Evolutionary conservation across 306 rosid genomes (phyloP).

Genomic region (Prosopis cineraria): DNA sequence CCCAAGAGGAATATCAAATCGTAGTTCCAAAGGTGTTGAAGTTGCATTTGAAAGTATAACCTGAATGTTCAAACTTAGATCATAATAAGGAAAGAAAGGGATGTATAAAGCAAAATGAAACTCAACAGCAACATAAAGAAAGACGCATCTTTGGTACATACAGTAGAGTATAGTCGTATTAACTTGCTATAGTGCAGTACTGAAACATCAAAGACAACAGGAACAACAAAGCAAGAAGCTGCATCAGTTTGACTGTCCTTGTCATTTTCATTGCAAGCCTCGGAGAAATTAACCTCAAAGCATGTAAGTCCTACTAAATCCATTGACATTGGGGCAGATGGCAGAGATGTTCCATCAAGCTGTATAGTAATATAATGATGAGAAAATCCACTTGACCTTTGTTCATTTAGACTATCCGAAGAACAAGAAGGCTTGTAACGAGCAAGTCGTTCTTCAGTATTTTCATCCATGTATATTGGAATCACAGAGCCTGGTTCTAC

Average conservation of each 20-base stretch:
- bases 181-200: slow-evolving; percentile 82
- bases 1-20: slow-evolving; percentile 95
- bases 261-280: slow-evolving; percentile 45
- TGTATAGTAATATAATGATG: slow-evolving; percentile 80
- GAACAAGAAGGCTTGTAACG: slow-evolving; percentile 66
- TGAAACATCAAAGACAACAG: slow-evolving; percentile 92
- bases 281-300: slow-evolving; percentile 88
- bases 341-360: slow-evolving; percentile 82
- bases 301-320: slow-evolving; percentile 88
- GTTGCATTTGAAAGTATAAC: slow-evolving; percentile 88
- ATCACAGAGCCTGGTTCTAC: slow-evolving; percentile 77
- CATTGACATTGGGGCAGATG: slow-evolving; percentile 88
- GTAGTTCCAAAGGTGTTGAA: slow-evolving; percentile 77
- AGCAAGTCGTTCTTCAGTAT: slow-evolving; percentile 61
- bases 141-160: slow-evolving; percentile 45
- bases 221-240: slow-evolving; percentile 65
- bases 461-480: slow-evolving; percentile 74
- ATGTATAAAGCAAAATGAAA: slow-evolving; percentile 18
- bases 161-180: slow-evolving; percentile 87
- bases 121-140: slow-evolving; percentile 3
- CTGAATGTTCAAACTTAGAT: slow-evolving; percentile 46
- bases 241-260: slow-evolving; percentile 41
- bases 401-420: slow-evolving; percentile 67
- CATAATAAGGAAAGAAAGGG: slow-evolving; percentile 10
- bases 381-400: slow-evolving; percentile 59